Base-by-base conservation (phyloP, 306 rosid genomes). In the Sindora glabra region DNA sequence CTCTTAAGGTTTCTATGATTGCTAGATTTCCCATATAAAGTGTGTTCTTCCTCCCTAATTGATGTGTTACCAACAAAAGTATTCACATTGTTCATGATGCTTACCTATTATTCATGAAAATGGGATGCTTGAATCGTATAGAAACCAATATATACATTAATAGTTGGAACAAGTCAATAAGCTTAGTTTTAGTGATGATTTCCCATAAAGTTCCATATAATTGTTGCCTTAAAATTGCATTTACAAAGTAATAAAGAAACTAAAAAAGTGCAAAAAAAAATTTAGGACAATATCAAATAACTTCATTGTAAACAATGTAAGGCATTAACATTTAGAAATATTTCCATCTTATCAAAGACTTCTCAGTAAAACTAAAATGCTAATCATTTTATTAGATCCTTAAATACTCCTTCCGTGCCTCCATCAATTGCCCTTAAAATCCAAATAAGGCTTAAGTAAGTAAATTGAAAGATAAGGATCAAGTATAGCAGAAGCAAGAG, bases 51-150 rank as follows among this genome's bases (percentile, higher is more conserved):
- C 80, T 91, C 96, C 56, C 98, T 95, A 52, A 88, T 81, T 42
- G 98, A 88, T 8, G 98, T 91, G 78, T 85, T 91, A 34, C 98
- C 95, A 64, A 91, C 83, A 58, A 96, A 91, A 58, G 88, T 79
- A 70, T 91, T 91, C 38, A 91, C 79, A 73, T 88, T 91, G 71
- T 91, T 91, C 63, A 91, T 24, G 38, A 91, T 30, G 27, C 98
- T 91, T 41, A 88, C 95, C 98, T 91, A 59, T 42, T 29, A 73
- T 66, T 57, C 80, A 71, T 36, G 30, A 47, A 36, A 42, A 56
- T 36, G 27, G 30, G 29, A 26, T 47, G 18, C 30, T n/a, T 22
- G 2, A 25, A 58, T 21, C 41, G 24, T 1, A 56, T 38, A 37
- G 52, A 23, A 34, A 62, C 9, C 12, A 67, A 26, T 22, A 48